A percentile compares a stretch with the other conserved stretches of the same genome.
phyloP scores from a whole-genome alignment of 129 eudicot genomes.

The Escallonia herrerae region DNA sequence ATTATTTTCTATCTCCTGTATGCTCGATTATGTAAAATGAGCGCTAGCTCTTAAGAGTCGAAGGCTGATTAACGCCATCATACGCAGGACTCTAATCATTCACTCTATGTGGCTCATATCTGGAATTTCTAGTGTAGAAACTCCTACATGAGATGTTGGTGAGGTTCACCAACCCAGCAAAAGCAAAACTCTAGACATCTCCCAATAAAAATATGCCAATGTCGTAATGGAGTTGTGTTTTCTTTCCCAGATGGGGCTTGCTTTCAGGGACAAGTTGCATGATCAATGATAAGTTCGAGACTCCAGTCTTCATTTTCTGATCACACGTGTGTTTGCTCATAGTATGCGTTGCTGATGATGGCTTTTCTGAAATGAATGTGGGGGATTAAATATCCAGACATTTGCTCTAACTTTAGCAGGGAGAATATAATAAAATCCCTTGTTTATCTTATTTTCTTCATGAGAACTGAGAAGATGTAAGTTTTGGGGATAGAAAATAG shows the following conservation, averaged over 20 bases:
- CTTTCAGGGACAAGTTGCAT: background rate
- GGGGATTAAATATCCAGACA: slow-evolving; percentile 5
- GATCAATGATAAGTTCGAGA: slow-evolving; percentile 1
- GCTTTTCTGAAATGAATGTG: slow-evolving; percentile 14
- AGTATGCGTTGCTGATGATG: slow-evolving; percentile 7
- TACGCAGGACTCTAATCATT: background rate
- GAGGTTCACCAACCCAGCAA: slow-evolving; percentile 3
- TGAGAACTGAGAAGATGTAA: background rate
- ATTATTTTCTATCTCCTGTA: background rate
- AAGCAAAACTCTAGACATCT: background rate
- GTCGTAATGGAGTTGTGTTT: slow-evolving; percentile 1
- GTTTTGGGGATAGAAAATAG: background rate
- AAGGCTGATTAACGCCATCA: slow-evolving; percentile 4
- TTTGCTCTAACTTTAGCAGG: slow-evolving; percentile 9
- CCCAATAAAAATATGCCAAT: background rate
- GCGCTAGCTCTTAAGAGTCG: background rate
- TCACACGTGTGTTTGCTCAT: background rate
- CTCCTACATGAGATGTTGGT: background rate
- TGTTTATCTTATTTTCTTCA: background rate
- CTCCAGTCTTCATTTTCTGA: background rate
- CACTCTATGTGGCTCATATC: background rate
- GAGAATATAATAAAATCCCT: background rate
- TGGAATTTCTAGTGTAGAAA: background rate
- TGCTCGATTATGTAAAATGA: background rate
- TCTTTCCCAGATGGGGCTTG: background rate